These are phyloP conservation scores for Coleophoma eucalyptorum DNA, from an alignment of 2,329 filamentous ascomycete genomes.

Conservation along the genomic window DNA sequence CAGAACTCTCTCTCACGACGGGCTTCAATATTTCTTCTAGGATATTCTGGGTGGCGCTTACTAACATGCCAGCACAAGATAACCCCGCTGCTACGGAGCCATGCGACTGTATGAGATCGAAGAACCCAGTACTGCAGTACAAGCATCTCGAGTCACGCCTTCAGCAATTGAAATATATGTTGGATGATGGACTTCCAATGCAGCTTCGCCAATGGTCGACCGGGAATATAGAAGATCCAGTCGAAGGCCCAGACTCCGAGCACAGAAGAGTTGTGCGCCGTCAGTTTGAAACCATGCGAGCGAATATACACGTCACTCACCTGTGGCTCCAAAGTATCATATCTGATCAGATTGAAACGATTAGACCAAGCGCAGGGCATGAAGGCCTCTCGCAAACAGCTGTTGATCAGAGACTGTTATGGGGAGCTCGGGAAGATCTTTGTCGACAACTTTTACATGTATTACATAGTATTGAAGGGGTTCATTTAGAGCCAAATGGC, in stretches of 20 bases:
- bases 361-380: constrained; percentile 12
- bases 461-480: constrained; percentile 27
- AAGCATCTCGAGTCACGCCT: constrained; percentile 21
- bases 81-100: background rate
- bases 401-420: constrained; percentile 4
- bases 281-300: constrained; percentile 24
- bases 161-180: constrained; percentile 26
- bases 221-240: too few species aligned
- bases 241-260: background rate
- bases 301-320: constrained; percentile 33
- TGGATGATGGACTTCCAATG: constrained; percentile 22
- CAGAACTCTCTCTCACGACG: constrained; percentile 18
- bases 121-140: constrained; percentile 7
- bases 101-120: background rate
- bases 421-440: constrained; percentile 31
- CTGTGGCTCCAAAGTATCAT: constrained; percentile 33
- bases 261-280: constrained; percentile 2
- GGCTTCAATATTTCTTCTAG: constrained; percentile 26
- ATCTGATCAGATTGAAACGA: constrained; percentile 29
- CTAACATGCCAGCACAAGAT: constrained; percentile 3
- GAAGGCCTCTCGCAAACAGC: constrained; percentile 7
- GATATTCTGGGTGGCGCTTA: constrained; percentile 19
- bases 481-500: constrained; percentile 30
- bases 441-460: constrained; percentile 32
- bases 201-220: constrained; percentile 19